Percentiles rank a stretch among this genome's conserved stretches.
These are phyloP conservation scores for Amaranthus cruentus DNA, from an alignment of 148 eudicot species.

Conservation along the genomic window DNA sequence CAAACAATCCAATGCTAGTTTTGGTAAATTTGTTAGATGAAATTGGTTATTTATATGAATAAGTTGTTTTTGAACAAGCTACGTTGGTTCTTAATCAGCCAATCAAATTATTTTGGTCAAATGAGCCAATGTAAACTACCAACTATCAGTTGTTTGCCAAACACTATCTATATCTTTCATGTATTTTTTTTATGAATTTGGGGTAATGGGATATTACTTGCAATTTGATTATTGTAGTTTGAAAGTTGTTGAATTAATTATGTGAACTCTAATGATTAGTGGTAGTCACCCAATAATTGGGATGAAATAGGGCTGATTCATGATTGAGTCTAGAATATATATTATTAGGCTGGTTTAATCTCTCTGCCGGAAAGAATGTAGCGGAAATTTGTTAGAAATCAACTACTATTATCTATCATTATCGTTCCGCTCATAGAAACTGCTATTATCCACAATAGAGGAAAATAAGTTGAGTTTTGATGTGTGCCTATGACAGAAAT, in stretches of 20 bases:
- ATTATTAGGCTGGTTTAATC: constrained; percentile 8
- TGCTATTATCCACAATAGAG: not conserved
- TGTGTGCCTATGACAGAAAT: constrained; percentile 49
- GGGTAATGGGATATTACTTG: not conserved
- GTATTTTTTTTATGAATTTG: not conserved
- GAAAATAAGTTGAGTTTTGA: not conserved
- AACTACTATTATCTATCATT: not conserved
- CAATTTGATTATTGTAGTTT: not conserved
- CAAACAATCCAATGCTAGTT: no score
- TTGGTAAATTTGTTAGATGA: no score
- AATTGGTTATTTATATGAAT: no score
- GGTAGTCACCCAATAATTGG: not conserved
- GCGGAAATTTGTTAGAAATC: not conserved
- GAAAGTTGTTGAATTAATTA: not conserved
- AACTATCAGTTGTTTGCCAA: no score
- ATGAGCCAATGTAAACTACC: no score
- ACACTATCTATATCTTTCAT: not conserved
- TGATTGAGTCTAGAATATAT: not conserved
- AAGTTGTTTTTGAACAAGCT: no score
- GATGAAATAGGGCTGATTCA: not conserved
- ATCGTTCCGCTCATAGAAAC: not conserved
- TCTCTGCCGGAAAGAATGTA: constrained; percentile 8
- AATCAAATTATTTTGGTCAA: no score
- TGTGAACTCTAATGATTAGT: constrained; percentile 2
- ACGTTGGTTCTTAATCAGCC: no score